phyloP scores from a whole-genome alignment of 768 basidiomycete species.

The Mycena haematopus region DNA sequence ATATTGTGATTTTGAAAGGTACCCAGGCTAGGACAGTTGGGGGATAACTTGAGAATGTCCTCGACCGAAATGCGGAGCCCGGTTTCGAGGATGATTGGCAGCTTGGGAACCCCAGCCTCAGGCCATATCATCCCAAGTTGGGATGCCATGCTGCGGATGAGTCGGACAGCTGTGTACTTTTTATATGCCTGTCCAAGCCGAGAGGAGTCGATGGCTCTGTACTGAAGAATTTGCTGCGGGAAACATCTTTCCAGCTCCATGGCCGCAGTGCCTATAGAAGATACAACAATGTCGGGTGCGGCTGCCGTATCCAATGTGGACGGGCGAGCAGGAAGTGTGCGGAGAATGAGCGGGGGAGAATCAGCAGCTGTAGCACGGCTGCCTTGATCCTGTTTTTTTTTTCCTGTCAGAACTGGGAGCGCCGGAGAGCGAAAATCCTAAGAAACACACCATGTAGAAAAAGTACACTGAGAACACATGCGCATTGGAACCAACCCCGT shows the following conservation, averaged over 20 bases:
- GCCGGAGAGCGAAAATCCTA: background rate
- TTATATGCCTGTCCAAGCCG: background rate
- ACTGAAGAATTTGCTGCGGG: background rate
- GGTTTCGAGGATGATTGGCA: no score
- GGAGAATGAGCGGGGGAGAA: no score
- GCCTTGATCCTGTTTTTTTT: no score
- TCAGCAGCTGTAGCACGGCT: no score
- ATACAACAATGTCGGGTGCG: no score
- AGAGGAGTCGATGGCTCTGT: background rate
- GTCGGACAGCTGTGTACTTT: background rate
- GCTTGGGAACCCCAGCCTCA: background rate
- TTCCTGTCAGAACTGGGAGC: background rate
- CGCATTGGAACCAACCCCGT: background rate
- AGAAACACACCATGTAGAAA: background rate
- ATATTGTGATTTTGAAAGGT: no score
- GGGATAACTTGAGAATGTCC: no score
- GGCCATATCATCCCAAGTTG: background rate
- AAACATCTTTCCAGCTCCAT: background rate
- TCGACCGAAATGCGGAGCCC: no score
- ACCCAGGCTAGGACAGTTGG: no score
- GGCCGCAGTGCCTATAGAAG: background rate
- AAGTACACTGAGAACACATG: background rate
- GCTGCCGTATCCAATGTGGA: no score
- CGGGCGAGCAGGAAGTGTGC: no score
- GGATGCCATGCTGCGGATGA: background rate